These are phyloP conservation scores for Neonectria neomacrospora DNA, from an alignment of 2,329 filamentous ascomycete species.

Conservation along the genomic window DNA sequence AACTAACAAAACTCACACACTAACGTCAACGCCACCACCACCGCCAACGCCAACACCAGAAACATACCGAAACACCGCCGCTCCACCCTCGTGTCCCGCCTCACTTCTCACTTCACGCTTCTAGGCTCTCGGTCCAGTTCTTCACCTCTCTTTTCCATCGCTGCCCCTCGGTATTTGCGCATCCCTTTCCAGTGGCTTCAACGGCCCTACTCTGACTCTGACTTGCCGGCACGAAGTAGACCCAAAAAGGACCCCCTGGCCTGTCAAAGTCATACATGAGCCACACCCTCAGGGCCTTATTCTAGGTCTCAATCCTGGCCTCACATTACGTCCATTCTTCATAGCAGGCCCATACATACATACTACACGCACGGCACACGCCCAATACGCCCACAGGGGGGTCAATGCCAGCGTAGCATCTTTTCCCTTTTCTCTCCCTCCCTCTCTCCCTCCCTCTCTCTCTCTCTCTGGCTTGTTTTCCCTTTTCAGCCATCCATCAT, in stretches of 20 bases:
- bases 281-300: not conserved
- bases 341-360: not conserved
- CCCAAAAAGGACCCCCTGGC: not conserved
- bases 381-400: not conserved
- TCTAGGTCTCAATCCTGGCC: not conserved
- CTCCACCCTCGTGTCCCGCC: not conserved
- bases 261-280: conserved; percentile 2
- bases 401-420: not conserved
- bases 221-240: not conserved
- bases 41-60: not conserved
- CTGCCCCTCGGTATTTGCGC: not conserved
- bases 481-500: not conserved
- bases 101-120: not conserved
- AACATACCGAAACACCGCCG: not conserved
- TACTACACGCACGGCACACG: not conserved
- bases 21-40: not conserved
- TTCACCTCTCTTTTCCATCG: not conserved
- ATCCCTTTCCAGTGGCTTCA: not conserved
- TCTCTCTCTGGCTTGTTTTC: not conserved
- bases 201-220: not conserved
- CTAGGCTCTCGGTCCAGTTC: not conserved
- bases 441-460: not conserved
- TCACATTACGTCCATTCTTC: not conserved
- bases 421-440: not conserved
- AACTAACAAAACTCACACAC: not conserved